Conservation (phyloP, 192 early-diverging fungal species). For the Rhizoclosmatium sp. region DNA sequence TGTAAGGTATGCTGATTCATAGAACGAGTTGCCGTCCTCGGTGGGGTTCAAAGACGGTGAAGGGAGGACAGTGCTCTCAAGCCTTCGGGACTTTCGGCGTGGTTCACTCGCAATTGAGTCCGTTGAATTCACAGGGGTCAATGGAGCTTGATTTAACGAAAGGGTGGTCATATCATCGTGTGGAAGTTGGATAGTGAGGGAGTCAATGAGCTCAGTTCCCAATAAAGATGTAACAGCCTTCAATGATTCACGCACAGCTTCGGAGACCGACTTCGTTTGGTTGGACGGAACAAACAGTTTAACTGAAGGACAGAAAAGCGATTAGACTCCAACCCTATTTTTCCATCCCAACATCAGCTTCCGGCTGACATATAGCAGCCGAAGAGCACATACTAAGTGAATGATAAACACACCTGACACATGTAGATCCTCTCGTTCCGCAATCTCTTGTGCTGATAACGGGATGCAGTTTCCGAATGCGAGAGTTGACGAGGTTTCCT, state of each 20-base stretch:
- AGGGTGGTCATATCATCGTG: neutral
- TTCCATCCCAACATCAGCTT: neutral
- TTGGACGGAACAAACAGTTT: neutral
- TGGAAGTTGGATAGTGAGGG: conserved; percentile 20
- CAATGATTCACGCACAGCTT: neutral
- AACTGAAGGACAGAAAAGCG: neutral
- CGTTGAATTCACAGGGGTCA: neutral
- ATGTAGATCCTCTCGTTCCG: neutral
- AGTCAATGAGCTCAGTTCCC: neutral
- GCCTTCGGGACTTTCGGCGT: conserved; percentile 11
- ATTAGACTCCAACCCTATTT: neutral
- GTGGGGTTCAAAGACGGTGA: neutral
- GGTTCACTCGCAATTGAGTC: neutral
- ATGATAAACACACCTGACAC: conserved; percentile 2
- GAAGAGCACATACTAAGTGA: neutral
- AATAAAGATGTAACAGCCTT: neutral
- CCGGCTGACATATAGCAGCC: neutral
- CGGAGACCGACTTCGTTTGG: neutral
- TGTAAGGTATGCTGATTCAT: neutral
- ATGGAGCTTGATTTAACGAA: neutral
- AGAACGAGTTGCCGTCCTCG: too few species aligned
- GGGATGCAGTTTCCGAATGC: neutral
- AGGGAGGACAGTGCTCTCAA: neutral
- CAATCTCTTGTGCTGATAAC: neutral
- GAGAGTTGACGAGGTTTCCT: neutral